Conservation (phyloP, 2,329 filamentous ascomycete species). For the Talaromyces sp. region DNA sequence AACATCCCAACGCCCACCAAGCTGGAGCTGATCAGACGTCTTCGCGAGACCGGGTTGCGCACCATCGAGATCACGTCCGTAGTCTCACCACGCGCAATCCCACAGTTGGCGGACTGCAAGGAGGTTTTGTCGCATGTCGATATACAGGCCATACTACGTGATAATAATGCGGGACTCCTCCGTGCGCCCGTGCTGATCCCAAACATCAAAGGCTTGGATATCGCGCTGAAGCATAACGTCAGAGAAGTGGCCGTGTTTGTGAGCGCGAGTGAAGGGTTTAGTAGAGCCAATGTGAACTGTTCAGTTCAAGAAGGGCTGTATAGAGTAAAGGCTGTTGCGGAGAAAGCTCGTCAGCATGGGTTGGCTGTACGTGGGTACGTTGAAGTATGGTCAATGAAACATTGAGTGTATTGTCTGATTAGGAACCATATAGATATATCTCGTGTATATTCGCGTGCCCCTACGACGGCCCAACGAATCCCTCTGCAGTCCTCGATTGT, state of each 20-base stretch:
- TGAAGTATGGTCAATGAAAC: too few species aligned
- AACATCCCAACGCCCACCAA: conserved; percentile 68
- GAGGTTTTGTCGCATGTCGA: conserved; percentile 15
- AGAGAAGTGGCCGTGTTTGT: conserved; percentile 40
- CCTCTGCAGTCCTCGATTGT: conserved; percentile 46
- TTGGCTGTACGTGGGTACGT: conserved; percentile 34
- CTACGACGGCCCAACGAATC: conserved; percentile 51
- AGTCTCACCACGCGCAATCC: conserved; percentile 79
- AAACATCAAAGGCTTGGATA: conserved; percentile 46
- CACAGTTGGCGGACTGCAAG: conserved; percentile 56
- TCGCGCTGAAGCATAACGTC: conserved; percentile 47
- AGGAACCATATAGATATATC: too few species aligned
- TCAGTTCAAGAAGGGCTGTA: conserved; percentile 34
- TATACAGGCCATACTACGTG: conserved; percentile 50
- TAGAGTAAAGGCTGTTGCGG: conserved; percentile 28
- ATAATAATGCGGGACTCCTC: conserved; percentile 11
- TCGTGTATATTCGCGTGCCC: conserved; percentile 42
- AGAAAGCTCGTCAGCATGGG: conserved; percentile 20
- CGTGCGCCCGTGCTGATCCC: conserved; percentile 37
- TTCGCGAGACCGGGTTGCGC: conserved; percentile 63
- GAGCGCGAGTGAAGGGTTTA: conserved; percentile 40
- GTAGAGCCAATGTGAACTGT: conserved; percentile 39
- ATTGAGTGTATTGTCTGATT: too few species aligned
- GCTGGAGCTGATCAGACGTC: conserved; percentile 66
- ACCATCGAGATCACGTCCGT: conserved; percentile 80